A percentile compares a stretch with the other conserved stretches of the same genome.
phyloP scores from a whole-genome alignment of 352 stramenopile species.

The Globisporangium abappressorium region DNA sequence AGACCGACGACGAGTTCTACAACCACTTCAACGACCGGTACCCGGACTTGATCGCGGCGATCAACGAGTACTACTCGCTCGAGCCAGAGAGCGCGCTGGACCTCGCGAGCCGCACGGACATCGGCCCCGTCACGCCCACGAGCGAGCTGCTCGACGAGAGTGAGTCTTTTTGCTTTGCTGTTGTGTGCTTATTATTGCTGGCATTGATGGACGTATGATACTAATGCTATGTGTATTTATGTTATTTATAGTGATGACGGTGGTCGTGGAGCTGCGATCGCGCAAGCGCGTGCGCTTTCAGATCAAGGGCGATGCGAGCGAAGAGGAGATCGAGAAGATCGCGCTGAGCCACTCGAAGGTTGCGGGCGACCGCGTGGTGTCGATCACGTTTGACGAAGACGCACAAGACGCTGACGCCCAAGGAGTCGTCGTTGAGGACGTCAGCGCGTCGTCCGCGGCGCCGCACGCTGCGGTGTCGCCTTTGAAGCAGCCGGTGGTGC shows the following conservation, averaged over 20 bases:
- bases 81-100: slow-evolving; percentile 36
- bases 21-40: slow-evolving; percentile 82
- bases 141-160: slow-evolving; percentile 67
- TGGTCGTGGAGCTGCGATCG: slow-evolving; percentile 60
- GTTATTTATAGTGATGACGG: slow-evolving; percentile 40
- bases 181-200: neutral
- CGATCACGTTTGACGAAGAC: slow-evolving; percentile 67
- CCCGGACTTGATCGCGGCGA: slow-evolving; percentile 63
- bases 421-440: slow-evolving; percentile 23
- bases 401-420: slow-evolving; percentile 13
- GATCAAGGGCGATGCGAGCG: slow-evolving; percentile 47
- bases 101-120: slow-evolving; percentile 59
- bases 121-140: slow-evolving; percentile 51
- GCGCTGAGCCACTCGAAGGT: slow-evolving; percentile 42
- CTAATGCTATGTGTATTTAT: slow-evolving; percentile 1
- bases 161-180: slow-evolving; percentile 25
- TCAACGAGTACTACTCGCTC: slow-evolving; percentile 66
- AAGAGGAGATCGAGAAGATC: slow-evolving; percentile 61
- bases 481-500: slow-evolving; percentile 1
- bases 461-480: slow-evolving; percentile 23
- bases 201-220: neutral
- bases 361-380: slow-evolving; percentile 47
- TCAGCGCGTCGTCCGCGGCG: slow-evolving; percentile 6
- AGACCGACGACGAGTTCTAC: slow-evolving; percentile 82
- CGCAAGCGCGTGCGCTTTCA: slow-evolving; percentile 53